phyloP scores from a whole-genome alignment of 805 yeast species.

The Saturnispora zaruensis region DNA sequence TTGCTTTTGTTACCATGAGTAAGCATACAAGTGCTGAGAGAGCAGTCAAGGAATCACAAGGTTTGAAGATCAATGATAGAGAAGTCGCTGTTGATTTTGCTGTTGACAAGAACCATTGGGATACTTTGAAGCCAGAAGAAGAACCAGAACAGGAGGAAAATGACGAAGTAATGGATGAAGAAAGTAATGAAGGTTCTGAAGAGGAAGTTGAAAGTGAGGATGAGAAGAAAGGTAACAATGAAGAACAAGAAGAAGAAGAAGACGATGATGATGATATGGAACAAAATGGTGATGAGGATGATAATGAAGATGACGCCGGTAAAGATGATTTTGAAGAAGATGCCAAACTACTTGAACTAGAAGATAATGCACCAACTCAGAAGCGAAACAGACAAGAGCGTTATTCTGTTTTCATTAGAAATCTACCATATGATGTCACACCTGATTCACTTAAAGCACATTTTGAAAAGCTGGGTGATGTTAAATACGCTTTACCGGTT shows the following conservation, averaged over 20 bases:
- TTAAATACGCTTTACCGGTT: constrained; percentile 90
- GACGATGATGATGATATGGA: constrained; percentile 23
- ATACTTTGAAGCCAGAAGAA: constrained; percentile 39
- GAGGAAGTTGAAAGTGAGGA: constrained; percentile 31
- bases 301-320: constrained; percentile 16
- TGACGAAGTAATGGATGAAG: constrained; percentile 26
- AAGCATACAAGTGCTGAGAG: constrained; percentile 65
- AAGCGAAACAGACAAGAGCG: constrained; percentile 56
- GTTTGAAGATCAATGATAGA: constrained; percentile 78
- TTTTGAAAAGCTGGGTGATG: constrained; percentile 75
- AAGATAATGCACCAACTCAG: constrained; percentile 32
- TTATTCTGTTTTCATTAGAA: constrained; percentile 77
- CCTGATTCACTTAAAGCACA: constrained; percentile 69
- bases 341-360: constrained; percentile 25
- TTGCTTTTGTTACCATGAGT: constrained; percentile 89
- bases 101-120: constrained; percentile 81
- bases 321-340: constrained; percentile 19
- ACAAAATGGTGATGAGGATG: constrained; percentile 24
- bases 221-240: constrained; percentile 28
- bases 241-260: constrained; percentile 27
- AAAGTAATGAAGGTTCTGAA: constrained; percentile 15
- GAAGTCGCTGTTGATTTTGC: constrained; percentile 93
- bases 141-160: constrained; percentile 34
- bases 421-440: constrained; percentile 91
- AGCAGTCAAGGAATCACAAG: constrained; percentile 70